Evolutionary conservation across 176 grass and related monocot genomes (phyloP), one percentile per base, ranked within the genome.

Genomic region (Carex littledalei): DNA sequence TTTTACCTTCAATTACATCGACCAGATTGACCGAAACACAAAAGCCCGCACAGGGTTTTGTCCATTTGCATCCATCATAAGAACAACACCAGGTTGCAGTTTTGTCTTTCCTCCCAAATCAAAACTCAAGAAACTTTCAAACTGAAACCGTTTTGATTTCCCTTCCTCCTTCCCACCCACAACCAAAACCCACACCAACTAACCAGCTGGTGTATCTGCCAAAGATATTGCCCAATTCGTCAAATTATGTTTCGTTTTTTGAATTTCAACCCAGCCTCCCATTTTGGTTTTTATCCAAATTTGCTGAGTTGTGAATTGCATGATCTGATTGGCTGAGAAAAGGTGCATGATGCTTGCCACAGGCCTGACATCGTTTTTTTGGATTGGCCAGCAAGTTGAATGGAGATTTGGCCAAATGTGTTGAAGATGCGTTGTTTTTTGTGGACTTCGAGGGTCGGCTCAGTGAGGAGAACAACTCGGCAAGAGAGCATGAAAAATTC

Each of bases 51-150:
- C 6, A 14, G 85, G 85, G 18, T 82, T 63, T 82, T 56, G 82
- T 18, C 88, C 93, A 67, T 52, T 83, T 7, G 81, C 18, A 12
- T 90, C 88, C 66, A 98, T 15, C 5, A 63, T 80, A 75, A 91
- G 86, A 66, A 89, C 54, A 35, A 91, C 18, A 34, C 90, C 89
- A 47, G 93, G 89, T 80, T 93, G 91, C 80, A 98, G 16, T 4
- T 74, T 91, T 14, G 88, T 89, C 29, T 89, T 94, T 87, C 91
- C 88, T 1, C 91, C 93, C 8, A 98, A 81, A 85, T 90, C 85
- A 15, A 98, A n/a, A 83, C 91, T 90, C 35, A 94, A 86, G 22
- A 94, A 98, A 2, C 89, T 86, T 57, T 92, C 89, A 20, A 98
- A 49, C 29, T 91, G 86, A 53, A 98, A 35, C 32, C 41, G 70